Percentiles rank a stretch among this genome's conserved stretches.
phyloP scores from a whole-genome alignment of 495 filamentous ascomycete species.

The Neurospora tetraspora region DNA sequence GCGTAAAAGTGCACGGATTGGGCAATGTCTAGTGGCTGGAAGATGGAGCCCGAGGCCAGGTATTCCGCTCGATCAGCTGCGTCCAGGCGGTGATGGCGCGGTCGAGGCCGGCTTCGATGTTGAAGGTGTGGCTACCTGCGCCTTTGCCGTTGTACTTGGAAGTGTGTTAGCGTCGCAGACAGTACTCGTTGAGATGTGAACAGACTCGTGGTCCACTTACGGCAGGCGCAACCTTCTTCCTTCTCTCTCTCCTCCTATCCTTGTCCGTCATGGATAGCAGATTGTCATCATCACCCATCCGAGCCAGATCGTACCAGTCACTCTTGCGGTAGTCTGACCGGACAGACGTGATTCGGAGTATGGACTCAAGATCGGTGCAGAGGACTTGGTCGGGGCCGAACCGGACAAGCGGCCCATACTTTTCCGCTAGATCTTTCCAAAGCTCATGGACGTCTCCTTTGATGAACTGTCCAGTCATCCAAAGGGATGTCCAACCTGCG shows the following conservation, averaged over 20 bases:
- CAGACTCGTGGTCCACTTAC: conserved; percentile 2
- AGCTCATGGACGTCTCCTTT: neutral
- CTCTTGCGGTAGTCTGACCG: conserved; percentile 29
- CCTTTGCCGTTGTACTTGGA: conserved; percentile 22
- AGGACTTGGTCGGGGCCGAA: conserved; percentile 21
- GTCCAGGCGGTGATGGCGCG: conserved; percentile 33
- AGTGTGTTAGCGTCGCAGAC: neutral
- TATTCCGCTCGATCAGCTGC: conserved; percentile 33
- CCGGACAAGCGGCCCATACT: conserved; percentile 18
- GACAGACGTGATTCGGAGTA: conserved; percentile 28
- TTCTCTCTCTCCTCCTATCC: conserved; percentile 16
- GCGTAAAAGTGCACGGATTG: conserved; percentile 43
- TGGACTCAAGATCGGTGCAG: conserved; percentile 29
- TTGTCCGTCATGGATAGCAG: conserved; percentile 23
- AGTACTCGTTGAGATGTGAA: neutral
- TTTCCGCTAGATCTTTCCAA: conserved; percentile 2
- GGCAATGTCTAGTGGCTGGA: conserved; percentile 36
- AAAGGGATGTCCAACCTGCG: conserved; percentile 12
- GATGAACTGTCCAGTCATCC: conserved; percentile 6
- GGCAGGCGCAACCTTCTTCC: conserved; percentile 21
- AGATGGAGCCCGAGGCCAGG: conserved; percentile 28
- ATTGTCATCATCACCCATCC: conserved; percentile 31
- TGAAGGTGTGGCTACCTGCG: conserved; percentile 20
- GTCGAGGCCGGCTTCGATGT: conserved; percentile 38
- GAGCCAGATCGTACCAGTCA: conserved; percentile 32